Percentiles rank a stretch among this genome's conserved stretches.
Conservation (phyloP, 192 early-diverging fungal genomes). For the Rhizophagus clarus region DNA sequence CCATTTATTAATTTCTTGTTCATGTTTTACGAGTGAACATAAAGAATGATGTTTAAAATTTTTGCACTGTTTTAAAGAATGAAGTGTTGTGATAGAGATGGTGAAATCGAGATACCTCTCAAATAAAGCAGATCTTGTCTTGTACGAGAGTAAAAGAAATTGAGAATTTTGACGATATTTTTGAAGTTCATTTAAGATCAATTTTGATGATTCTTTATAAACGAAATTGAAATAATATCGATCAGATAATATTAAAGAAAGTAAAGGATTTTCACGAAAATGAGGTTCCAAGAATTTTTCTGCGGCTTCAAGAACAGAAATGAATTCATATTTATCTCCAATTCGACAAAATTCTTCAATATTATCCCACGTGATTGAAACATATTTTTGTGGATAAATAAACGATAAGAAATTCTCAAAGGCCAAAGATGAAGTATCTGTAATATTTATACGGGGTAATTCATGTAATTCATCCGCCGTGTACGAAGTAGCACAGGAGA, state of each 20-base stretch:
- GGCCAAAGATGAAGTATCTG: background rate
- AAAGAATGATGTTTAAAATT: background rate
- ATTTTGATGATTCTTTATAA: slow-evolving; percentile 22
- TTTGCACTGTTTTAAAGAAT: background rate
- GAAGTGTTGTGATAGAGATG: background rate
- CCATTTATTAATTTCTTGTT: background rate
- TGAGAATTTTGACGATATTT: background rate
- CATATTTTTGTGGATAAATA: background rate
- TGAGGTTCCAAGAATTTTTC: background rate
- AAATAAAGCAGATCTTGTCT: background rate
- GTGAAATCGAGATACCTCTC: background rate
- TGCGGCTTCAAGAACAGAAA: background rate
- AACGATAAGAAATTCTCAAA: slow-evolving; percentile 1
- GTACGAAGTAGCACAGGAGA: background rate
- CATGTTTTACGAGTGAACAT: background rate
- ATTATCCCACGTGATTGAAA: slow-evolving; percentile 2
- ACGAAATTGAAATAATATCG: background rate
- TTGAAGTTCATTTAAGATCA: background rate
- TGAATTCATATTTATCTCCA: slow-evolving; percentile 1
- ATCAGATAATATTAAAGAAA: background rate
- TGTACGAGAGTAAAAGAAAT: background rate
- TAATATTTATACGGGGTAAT: background rate
- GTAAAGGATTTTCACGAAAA: background rate
- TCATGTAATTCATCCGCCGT: background rate
- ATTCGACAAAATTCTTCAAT: background rate